Evolutionary conservation across 176 grass and related monocot genomes (phyloP), one percentile per base, ranked within the genome.

Genomic region (Hordeum marinum): DNA sequence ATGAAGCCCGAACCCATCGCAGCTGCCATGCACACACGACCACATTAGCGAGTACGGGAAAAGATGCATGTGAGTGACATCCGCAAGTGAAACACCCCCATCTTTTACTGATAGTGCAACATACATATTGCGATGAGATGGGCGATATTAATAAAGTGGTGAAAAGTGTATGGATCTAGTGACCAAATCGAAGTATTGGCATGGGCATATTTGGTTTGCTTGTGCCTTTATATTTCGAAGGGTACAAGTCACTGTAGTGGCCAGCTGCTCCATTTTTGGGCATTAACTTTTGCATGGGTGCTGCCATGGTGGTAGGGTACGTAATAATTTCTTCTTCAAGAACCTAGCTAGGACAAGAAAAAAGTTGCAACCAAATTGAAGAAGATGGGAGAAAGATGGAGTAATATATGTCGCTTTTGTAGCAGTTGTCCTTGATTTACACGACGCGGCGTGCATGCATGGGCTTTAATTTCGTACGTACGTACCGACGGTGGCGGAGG

Each of bases 401-500:
- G 20, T 42, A 63, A 42, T 34, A 37, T 50, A 11, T 65, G 29
- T 25, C 58, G 13, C n/a, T 42, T 82, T 59, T 78, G 76, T 27
- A 48, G 36, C 9, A 55, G 8, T 54, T 7, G 27, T 23, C 14
- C 25, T 80, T 46, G 26, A 45, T 11, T 12, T 9, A 3, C 18
- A 57, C 54, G 18, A 57, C 21, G 54, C 7, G 54, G 54, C 20
- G 8, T 40, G 32, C 5, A 14, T 24, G 37, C 37, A 71, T 42
- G 68, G 68, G 10, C 4, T 10, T 68, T 71, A 41, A 24, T 25
- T 72, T 72, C 24, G 40, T 9, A 25, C 68, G n/a, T 54, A 41
- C 86, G 15, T 88, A 98, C 95, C 92, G 50, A 98, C 90, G 14
- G 95, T 98, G 42, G 95, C 95, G 35, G 92, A 88, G 24, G 81